Percentiles rank a stretch among this genome's conserved stretches.
Conservation (phyloP, 2,329 filamentous ascomycete genomes). For the Epichloe uncinata region DNA sequence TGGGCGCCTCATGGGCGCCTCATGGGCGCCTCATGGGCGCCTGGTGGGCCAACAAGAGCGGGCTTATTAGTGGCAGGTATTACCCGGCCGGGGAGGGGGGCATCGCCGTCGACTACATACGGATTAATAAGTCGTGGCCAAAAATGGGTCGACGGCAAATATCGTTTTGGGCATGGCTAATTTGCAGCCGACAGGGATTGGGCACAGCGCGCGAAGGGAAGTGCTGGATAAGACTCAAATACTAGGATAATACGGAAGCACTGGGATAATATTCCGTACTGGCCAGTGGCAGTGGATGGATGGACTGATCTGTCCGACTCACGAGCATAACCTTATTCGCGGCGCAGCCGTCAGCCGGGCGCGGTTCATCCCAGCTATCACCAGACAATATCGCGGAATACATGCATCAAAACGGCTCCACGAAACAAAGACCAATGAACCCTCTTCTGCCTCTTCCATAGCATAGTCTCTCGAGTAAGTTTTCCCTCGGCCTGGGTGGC, state of each 20-base stretch:
- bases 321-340: no score
- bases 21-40: background rate
- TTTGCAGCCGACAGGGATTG: background rate
- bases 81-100: background rate
- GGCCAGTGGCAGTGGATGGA: background rate
- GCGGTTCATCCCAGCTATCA: no score
- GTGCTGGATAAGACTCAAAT: no score
- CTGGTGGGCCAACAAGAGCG: background rate
- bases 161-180: background rate
- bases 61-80: conserved; percentile 6
- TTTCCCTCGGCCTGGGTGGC: no score
- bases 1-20: background rate
- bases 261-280: background rate
- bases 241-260: no score
- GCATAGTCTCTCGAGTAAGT: background rate
- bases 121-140: background rate
- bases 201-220: background rate
- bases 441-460: no score
- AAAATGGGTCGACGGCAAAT: background rate
- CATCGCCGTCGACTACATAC: background rate
- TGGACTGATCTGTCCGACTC: background rate
- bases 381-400: no score
- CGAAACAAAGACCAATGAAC: background rate
- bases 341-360: no score
- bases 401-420: background rate